Evolutionary conservation across 805 yeast species (phyloP), one percentile per base, ranked within the genome.

Genomic region (Cyberlindnera xylosilytica): DNA sequence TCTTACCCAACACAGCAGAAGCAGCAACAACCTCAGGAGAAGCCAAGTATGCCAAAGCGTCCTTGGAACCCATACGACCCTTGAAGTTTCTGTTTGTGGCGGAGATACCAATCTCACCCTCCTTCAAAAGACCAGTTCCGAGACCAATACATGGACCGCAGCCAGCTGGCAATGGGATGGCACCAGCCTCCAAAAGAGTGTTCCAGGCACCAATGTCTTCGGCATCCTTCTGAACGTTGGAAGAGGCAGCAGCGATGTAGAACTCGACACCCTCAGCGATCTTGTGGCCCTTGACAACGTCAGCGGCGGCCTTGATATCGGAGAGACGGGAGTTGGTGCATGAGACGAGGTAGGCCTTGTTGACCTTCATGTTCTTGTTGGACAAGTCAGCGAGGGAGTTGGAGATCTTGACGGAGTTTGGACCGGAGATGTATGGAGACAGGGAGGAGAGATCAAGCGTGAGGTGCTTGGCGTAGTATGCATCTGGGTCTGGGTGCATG

Each of bases 101-200:
- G 51, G 96, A 87, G 57, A 93, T 93, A 51, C 99, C 99, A 45
- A 93, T 95, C 66, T 93, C 98, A 34, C 99, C 99, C 27, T 87
- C 91, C 66, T 93, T 82, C 53, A 93, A 72, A 51, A 93, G 71
- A 38, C 99, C 99, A 22, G 95, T 75, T 42, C 99, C 99, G 42
- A 93, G 72, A 28, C 99, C 99, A 60, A 93, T 93, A 72, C 99
- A 93, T 19, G 99, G 99, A 35, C 99, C 99, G 70, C 99, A 93
- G 18, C 99, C 99, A 13, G 99, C 96, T 17, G 98, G 98, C 54
- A 93, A 77, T 27, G 97, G 87, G 55, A 70, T 86, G 46, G 97
- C 95, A 40, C 99, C 99, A 9, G 98, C 96, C 42, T 83, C 91
- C 36, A 93, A 58, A 45, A 93, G 73, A 17, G 79, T 79, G 56